A percentile compares a stretch with the other conserved stretches of the same genome.
Evolutionary conservation across 768 basidiomycete genomes (phyloP).

Genomic region (Boletus eberwhitei): DNA sequence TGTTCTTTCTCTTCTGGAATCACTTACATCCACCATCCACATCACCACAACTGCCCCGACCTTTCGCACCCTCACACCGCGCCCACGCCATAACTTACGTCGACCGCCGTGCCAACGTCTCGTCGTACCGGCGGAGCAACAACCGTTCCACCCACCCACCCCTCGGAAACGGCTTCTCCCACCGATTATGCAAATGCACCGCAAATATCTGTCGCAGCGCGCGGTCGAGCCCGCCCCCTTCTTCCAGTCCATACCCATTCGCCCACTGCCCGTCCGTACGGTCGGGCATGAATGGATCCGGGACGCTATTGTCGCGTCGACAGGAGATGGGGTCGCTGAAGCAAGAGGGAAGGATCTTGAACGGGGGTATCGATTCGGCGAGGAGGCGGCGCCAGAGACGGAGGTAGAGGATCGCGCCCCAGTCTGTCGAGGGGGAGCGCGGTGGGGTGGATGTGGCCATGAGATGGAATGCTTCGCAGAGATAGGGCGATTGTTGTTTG

Average conservation of each 20-base stretch:
- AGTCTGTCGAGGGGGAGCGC: constrained; percentile 79
- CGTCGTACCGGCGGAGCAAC: constrained; percentile 62
- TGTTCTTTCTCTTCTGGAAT: neutral
- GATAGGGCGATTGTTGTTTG: constrained; percentile 83
- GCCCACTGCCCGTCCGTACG: constrained; percentile 58
- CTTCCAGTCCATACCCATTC: constrained; percentile 47
- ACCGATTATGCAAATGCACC: constrained; percentile 94
- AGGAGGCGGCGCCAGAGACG: constrained; percentile 87
- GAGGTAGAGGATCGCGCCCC: constrained; percentile 90
- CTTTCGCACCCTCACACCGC: neutral
- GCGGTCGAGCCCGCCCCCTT: constrained; percentile 60
- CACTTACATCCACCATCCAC: neutral
- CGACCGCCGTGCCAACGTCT: constrained; percentile 17
- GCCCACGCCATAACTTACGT: neutral
- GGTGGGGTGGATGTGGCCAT: constrained; percentile 78
- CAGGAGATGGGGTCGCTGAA: constrained; percentile 91
- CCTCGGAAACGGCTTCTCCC: constrained; percentile 79
- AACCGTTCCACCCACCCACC: constrained; percentile 86
- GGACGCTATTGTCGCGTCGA: constrained; percentile 84
- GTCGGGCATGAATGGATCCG: constrained; percentile 78
- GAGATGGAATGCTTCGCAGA: constrained; percentile 94
- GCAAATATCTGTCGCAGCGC: constrained; percentile 73
- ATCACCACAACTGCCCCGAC: too few relatives aligned
- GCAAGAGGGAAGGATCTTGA: constrained; percentile 93
- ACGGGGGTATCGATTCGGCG: constrained; percentile 69